Conservation (phyloP, 2,329 filamentous ascomycete genomes). For the Didymella glomerata region DNA sequence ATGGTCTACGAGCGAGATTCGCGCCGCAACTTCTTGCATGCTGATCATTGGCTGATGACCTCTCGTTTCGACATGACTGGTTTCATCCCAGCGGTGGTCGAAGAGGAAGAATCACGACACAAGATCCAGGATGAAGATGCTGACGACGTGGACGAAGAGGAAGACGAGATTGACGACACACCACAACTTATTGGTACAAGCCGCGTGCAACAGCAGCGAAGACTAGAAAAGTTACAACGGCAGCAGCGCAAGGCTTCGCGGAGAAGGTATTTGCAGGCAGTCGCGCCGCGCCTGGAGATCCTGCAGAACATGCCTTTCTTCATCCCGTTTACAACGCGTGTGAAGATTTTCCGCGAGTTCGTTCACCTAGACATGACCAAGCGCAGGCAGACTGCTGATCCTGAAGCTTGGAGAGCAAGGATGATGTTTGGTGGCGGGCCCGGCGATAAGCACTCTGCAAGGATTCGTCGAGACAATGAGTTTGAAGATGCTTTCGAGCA, state of each 20-base stretch:
- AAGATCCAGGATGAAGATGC: conserved; percentile 71
- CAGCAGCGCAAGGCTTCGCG: conserved; percentile 73
- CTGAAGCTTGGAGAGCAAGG: conserved; percentile 76
- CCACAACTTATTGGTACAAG: conserved; percentile 62
- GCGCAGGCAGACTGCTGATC: conserved; percentile 74
- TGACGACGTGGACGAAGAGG: conserved; percentile 59
- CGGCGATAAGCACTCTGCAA: conserved; percentile 70
- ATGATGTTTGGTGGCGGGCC: conserved; percentile 51
- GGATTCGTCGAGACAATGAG: conserved; percentile 78
- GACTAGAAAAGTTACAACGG: conserved; percentile 68
- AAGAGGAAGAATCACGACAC: conserved; percentile 82
- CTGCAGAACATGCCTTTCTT: conserved; percentile 96
- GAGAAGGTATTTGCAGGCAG: conserved; percentile 76
- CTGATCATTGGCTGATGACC: conserved; percentile 95
- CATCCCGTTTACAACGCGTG: conserved; percentile 89
- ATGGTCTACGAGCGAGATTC: conserved; percentile 96
- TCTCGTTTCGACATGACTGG: conserved; percentile 84
- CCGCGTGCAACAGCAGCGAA: conserved; percentile 68
- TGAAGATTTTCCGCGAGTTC: conserved; percentile 93
- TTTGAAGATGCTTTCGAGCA: conserved; percentile 87
- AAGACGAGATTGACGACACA: conserved; percentile 50
- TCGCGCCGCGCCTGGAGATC: conserved; percentile 88
- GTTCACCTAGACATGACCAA: conserved; percentile 82
- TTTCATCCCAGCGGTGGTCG: conserved; percentile 85
- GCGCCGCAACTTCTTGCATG: conserved; percentile 80